Evolutionary conservation across 305 asterid species (phyloP).

Genomic region (Fraxinus greggii): DNA sequence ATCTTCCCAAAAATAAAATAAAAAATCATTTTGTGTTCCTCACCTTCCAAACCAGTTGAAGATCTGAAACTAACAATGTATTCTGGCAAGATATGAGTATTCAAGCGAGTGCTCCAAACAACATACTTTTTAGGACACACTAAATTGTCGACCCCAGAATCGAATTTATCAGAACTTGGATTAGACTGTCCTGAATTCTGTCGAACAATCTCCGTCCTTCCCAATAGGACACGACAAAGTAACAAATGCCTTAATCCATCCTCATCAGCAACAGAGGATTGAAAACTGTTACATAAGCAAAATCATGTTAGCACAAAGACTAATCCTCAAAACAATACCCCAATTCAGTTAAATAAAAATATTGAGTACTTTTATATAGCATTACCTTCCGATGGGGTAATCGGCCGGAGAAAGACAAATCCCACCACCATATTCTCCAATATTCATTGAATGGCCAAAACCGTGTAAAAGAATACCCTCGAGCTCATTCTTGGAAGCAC

Average conservation of each 20-base stretch:
- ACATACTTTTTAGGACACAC: slow-evolving; percentile 39
- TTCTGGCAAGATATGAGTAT: slow-evolving; percentile 53
- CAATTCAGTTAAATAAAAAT: background rate
- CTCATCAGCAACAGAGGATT: slow-evolving; percentile 39
- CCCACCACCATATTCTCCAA: slow-evolving; percentile 38
- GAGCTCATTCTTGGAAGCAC: slow-evolving; percentile 59
- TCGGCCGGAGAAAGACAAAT: slow-evolving; percentile 54
- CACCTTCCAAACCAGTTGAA: slow-evolving; percentile 32
- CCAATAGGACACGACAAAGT: slow-evolving; percentile 55
- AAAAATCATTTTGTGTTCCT: background rate
- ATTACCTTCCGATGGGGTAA: slow-evolving; percentile 52
- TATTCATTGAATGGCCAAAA: slow-evolving; percentile 33
- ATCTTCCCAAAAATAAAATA: background rate
- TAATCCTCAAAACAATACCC: background rate
- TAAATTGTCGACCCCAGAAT: slow-evolving; percentile 50
- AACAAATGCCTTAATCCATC: slow-evolving; percentile 44
- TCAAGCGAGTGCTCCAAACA: slow-evolving; percentile 50
- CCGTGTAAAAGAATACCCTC: slow-evolving; percentile 43
- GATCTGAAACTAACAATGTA: slow-evolving; percentile 43
- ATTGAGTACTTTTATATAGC: background rate
- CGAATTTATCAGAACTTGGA: slow-evolving; percentile 47
- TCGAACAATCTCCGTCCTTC: slow-evolving; percentile 36
- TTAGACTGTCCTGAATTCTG: slow-evolving; percentile 35
- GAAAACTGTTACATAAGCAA: slow-evolving; percentile 30
- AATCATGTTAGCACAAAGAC: background rate